A percentile compares a stretch with the other conserved stretches of the same genome.
phyloP scores from a whole-genome alignment of 768 basidiomycete species.

The Sarcodon aspratus region DNA sequence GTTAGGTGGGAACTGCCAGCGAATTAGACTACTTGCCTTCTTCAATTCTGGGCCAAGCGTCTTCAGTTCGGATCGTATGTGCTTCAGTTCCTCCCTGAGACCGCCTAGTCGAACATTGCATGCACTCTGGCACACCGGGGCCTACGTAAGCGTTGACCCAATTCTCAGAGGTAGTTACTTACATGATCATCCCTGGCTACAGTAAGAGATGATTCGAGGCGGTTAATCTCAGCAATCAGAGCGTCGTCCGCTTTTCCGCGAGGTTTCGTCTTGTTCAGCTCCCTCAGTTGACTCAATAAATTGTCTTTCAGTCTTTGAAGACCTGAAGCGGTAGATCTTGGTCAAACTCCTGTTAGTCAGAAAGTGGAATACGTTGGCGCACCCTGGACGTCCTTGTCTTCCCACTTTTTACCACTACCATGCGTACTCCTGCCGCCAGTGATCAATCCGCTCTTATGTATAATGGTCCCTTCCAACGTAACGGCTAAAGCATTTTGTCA shows the following conservation, averaged over 20 bases:
- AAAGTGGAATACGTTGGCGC: conserved; percentile 6
- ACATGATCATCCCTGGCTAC: conserved; percentile 81
- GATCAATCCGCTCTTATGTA: conserved; percentile 95
- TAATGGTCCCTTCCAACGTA: conserved; percentile 91
- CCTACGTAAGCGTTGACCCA: background rate
- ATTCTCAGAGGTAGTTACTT: conserved; percentile 10
- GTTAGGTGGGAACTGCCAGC: background rate
- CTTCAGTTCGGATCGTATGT: conserved; percentile 61
- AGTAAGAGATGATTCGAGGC: conserved; percentile 67
- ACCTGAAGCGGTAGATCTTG: conserved; percentile 22
- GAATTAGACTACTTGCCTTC: conserved; percentile 33
- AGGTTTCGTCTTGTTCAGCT: conserved; percentile 77
- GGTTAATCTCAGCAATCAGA: conserved; percentile 61
- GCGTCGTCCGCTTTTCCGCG: conserved; percentile 77
- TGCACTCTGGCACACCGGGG: conserved; percentile 39
- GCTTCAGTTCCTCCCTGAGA: conserved; percentile 75
- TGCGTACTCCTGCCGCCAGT: conserved; percentile 87
- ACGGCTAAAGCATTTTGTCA: conserved; percentile 49
- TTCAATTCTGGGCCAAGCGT: conserved; percentile 57
- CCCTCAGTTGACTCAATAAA: conserved; percentile 64
- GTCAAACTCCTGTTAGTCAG: conserved; percentile 7
- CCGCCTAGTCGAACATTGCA: conserved; percentile 68
- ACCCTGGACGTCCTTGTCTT: conserved; percentile 91
- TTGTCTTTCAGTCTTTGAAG: conserved; percentile 56
- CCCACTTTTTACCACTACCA: conserved; percentile 77